Percentiles rank a stretch among this genome's conserved stretches.
These are phyloP conservation scores for Pseudoperonospora humuli DNA, from an alignment of 352 stramenopile genomes.

Conservation along the genomic window DNA sequence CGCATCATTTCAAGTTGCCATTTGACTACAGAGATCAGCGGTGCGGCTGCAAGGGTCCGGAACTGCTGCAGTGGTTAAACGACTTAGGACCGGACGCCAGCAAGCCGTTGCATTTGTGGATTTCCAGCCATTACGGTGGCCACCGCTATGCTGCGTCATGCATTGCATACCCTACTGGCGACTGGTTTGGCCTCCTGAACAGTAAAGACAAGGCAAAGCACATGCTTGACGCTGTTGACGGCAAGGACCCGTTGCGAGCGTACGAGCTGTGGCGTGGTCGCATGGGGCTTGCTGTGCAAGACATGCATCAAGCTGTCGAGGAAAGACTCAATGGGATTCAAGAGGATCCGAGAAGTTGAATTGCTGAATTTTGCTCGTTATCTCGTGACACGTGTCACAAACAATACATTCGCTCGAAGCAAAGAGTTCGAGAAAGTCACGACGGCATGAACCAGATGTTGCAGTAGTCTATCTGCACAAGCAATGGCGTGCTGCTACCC, in stretches of 20 bases:
- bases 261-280: conserved; percentile 57
- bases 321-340: conserved; percentile 8
- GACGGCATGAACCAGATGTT: too few relatives aligned
- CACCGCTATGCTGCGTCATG: conserved; percentile 65
- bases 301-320: conserved; percentile 44
- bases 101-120: conserved; percentile 47
- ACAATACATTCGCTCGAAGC: too few relatives aligned
- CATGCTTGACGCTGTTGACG: conserved; percentile 35
- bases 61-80: conserved; percentile 58
- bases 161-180: conserved; percentile 63
- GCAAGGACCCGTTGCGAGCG: conserved; percentile 36
- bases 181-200: conserved; percentile 76
- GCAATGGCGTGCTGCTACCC: too few relatives aligned
- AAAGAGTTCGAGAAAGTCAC: too few relatives aligned
- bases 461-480: too few relatives aligned
- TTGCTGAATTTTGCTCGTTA: background rate
- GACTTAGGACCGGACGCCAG: conserved; percentile 20
- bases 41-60: conserved; percentile 62
- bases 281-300: conserved; percentile 37
- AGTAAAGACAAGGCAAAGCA: conserved; percentile 33
- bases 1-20: too few relatives aligned
- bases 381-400: too few relatives aligned
- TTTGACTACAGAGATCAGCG: conserved; percentile 41
- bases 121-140: conserved; percentile 63
- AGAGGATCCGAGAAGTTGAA: conserved; percentile 1